Evolutionary conservation across 768 basidiomycete species (phyloP).

Genomic region (Rhizopogon salebrosus): DNA sequence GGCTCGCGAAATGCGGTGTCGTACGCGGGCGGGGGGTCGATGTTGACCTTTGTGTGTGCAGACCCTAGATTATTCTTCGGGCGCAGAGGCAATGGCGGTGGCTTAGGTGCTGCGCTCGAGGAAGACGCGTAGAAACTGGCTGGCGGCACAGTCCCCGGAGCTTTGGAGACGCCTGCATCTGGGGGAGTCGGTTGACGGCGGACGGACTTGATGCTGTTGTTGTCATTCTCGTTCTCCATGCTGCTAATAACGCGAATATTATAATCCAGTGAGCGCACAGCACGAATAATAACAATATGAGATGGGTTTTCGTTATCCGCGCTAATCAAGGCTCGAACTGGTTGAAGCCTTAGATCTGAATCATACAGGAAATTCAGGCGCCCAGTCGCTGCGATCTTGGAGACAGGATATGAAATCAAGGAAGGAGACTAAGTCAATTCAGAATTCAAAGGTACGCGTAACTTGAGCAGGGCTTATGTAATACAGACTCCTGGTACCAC

Average conservation of each 20-base stretch:
- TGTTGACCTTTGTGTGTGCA: constrained; percentile 28
- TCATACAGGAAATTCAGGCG: constrained; percentile 3
- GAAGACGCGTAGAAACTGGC: constrained; percentile 24
- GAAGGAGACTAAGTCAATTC: neutral
- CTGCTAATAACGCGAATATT: neutral
- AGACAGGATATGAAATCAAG: constrained; percentile 8
- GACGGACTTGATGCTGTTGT: constrained; percentile 23
- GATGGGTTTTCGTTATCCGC: neutral
- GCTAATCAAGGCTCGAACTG: neutral
- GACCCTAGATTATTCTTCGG: constrained; percentile 29
- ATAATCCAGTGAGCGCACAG: neutral
- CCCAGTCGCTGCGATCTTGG: constrained; percentile 3
- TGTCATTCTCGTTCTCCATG: constrained; percentile 37
- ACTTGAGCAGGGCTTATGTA: constrained; percentile 20
- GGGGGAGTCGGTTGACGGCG: constrained; percentile 33
- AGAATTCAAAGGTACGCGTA: neutral
- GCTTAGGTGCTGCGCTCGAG: constrained; percentile 7
- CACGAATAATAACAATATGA: neutral
- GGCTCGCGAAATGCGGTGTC: constrained; percentile 45
- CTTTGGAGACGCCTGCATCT: constrained; percentile 34
- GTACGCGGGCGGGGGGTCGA: constrained; percentile 26
- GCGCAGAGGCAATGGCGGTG: constrained; percentile 32
- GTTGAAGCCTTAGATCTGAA: constrained; percentile 12
- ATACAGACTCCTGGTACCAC: constrained; percentile 10
- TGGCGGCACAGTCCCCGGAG: constrained; percentile 21